These are phyloP conservation scores for Saccharomycopsis javanensis DNA, from an alignment of 805 yeast species.

Conservation along the genomic window DNA sequence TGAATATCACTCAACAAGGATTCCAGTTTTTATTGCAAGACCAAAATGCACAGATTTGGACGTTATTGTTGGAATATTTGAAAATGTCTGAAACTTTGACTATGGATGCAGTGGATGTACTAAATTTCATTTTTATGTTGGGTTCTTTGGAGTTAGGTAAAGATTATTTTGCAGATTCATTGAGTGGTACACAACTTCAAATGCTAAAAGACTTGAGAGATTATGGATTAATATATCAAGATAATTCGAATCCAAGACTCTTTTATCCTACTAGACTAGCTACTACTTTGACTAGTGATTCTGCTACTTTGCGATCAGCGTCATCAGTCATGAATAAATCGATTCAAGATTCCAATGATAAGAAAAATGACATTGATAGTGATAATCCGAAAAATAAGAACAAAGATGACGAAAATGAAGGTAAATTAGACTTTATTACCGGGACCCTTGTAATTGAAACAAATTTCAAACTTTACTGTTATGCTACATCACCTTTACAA, in stretches of 20 bases:
- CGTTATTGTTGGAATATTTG: slow-evolving; percentile 75
- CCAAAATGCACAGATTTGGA: slow-evolving; percentile 91
- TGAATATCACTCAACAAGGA: slow-evolving; percentile 72
- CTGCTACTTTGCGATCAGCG: slow-evolving; percentile 60
- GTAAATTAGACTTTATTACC: slow-evolving; percentile 21
- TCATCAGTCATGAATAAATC: slow-evolving; percentile 69
- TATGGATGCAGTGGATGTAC: slow-evolving; percentile 94
- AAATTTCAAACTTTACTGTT: slow-evolving; percentile 85
- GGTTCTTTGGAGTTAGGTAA: slow-evolving; percentile 90
- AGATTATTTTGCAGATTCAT: slow-evolving; percentile 61
- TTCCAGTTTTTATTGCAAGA: slow-evolving; percentile 92
- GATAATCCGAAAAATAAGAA: neutral
- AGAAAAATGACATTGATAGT: slow-evolving; percentile 14
- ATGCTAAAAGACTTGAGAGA: slow-evolving; percentile 87
- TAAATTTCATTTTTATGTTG: slow-evolving; percentile 85
- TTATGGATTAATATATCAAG: slow-evolving; percentile 79
- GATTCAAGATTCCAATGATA: slow-evolving; percentile 29
- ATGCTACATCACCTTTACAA: slow-evolving; percentile 88
- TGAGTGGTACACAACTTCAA: slow-evolving; percentile 70
- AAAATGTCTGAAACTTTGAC: slow-evolving; percentile 73
- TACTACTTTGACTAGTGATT: slow-evolving; percentile 80
- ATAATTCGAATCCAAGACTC: slow-evolving; percentile 43
- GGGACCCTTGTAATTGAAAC: slow-evolving; percentile 89
- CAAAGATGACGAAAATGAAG: neutral
- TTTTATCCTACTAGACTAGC: slow-evolving; percentile 90